Evolutionary conservation across 192 early-diverging fungal species (phyloP), one percentile per base, ranked within the genome.

Genomic region (Coemansia sp.): DNA sequence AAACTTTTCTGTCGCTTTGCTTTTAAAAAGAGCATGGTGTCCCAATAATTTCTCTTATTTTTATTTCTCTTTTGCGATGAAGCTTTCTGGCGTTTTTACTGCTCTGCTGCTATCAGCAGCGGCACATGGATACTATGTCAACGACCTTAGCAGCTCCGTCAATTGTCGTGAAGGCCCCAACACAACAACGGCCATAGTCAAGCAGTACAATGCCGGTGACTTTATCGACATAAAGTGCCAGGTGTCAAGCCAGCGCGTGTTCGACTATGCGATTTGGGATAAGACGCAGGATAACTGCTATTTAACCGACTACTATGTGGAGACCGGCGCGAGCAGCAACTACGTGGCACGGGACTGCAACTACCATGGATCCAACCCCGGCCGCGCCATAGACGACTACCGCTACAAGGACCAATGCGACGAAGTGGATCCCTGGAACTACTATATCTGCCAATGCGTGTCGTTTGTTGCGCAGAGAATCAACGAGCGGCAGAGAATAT

Each of bases 401-500:
- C 56, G 63, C 1, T 72, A 65, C 45, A 59, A 57, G 19, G 43
- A 35, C 31, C 54, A 65, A 16, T 72, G 70, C 59, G 53, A 59
- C 13, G 53, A 57, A 7, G 50, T 69, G 4, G 73, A 77, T 19
- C 63, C 63, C n/a, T 77, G 73, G 73, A 53, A 50, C 18, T 77
- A 65, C 55, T 70, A 59, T 31, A 65, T 55, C 9, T 72, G 70
- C 49, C 70, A 72, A 46, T 72, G 70, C 50, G 63, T 63, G 23
- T 61, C 58, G 16, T 77, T 77, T 69, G 73, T 77, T 9, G 73
- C 73, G 0, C 64, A 65, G 62, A 53, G 73, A 5, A 70, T 77
- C 42, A 77, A 77, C 51, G 65, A 64, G 55, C 58, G 73, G 3
- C 63, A 70, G 35, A 50, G 63, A 3, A 50, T 77, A 5, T 64